Base-by-base conservation (phyloP, 164 flowering plant genomes). In the Annona squamosa region DNA sequence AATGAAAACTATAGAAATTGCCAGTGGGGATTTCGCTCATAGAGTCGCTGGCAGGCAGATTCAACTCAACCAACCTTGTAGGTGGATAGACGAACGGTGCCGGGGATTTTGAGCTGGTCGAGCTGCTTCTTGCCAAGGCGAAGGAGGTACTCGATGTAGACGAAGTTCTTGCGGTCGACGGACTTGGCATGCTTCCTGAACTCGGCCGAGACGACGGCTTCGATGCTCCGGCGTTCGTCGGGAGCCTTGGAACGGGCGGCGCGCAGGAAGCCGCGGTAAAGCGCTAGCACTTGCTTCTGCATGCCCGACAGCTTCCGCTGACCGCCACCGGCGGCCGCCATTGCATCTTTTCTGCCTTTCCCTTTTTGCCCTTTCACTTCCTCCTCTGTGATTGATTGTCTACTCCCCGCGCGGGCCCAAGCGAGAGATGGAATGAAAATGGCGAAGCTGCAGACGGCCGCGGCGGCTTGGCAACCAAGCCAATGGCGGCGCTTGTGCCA, bases 111-210 rank as follows among this genome's bases (percentile, higher is more conserved):
- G 65, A 76, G 78, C 59, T 71, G 78, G 16, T 76, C 78, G n/a
- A 76, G 78, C 67, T 76, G 78, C 71, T 71, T 76, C 63, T 44
- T 76, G 9, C 78, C 78, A 12, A 74, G 63, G 44, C 74, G 78
- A 3, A 76, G 65, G 46, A 76, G 67, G 46, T 76, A 76, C 66
- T 71, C 78, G 41, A 76, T 71, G 63, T 66, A 71, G 64, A 76
- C 48, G 65, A 76, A 76, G 67, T 66, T 66, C 65, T 76, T 76
- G 4, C 74, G 70, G 48, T 71, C 78, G 17, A 76, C 78, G 5
- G 41, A n/a, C 5, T 6, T 13, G 5, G 78, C 42, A 18, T 65
- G 65, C 9, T 43, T 65, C 17, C 74, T 65, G 66, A 76, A 76
- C 65, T 76, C 78, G 7, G 70, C 65, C 1, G 74, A 66, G 59